Conservation (phyloP, 2,329 filamentous ascomycete species). For the Botrytis medusae region DNA sequence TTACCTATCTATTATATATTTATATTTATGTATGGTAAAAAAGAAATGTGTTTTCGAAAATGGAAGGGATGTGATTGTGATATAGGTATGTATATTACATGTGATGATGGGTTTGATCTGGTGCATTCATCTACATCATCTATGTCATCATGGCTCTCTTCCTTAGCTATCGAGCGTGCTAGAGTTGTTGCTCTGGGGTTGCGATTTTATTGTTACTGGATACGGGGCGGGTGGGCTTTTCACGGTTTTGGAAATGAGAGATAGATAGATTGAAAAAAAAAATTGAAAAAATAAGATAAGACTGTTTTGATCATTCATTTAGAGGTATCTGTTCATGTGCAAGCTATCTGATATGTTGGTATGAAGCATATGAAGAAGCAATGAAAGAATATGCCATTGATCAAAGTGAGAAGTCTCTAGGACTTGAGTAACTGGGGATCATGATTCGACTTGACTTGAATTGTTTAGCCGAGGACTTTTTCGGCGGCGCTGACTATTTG, state of each 20-base stretch:
- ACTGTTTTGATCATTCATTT: neutral
- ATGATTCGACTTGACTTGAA: neutral
- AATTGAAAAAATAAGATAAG: too few relatives aligned
- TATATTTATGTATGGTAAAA: too few relatives aligned
- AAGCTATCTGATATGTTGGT: neutral
- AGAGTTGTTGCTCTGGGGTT: neutral
- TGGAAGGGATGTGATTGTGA: too few relatives aligned
- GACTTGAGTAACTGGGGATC: neutral
- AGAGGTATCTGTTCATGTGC: neutral
- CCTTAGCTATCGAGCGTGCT: neutral
- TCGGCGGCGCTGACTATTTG: conserved; percentile 48
- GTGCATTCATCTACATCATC: too few relatives aligned
- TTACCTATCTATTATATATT: too few relatives aligned
- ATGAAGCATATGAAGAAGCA: neutral
- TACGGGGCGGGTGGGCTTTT: neutral
- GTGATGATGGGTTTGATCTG: too few relatives aligned
- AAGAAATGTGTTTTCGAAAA: too few relatives aligned
- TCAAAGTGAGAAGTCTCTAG: neutral
- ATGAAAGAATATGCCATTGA: neutral
- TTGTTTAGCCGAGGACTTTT: conserved; percentile 47
- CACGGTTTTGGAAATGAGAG: neutral
- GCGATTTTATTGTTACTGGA: neutral
- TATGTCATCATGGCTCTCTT: too few relatives aligned
- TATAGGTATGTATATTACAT: too few relatives aligned
- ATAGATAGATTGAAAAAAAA: neutral